phyloP scores from a whole-genome alignment of 2,329 filamentous ascomycete species.

The Neonectria coccinea region DNA sequence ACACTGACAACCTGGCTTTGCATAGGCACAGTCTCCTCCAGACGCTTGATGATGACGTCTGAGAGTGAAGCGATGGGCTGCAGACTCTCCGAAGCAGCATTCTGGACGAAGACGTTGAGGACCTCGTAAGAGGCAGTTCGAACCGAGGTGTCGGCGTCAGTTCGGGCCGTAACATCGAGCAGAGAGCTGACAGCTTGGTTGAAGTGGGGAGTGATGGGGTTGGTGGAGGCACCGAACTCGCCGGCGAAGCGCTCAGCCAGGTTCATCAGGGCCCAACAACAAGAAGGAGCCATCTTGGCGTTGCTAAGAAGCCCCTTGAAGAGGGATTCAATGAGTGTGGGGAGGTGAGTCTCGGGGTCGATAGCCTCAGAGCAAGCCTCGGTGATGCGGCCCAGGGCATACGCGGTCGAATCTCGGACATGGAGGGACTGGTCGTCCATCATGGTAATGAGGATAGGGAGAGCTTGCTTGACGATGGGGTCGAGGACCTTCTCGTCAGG shows the following conservation, averaged over 20 bases:
- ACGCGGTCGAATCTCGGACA: slow-evolving; percentile 95
- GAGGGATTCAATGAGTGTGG: slow-evolving; percentile 85
- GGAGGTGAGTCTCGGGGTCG: slow-evolving; percentile 84
- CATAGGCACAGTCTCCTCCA: slow-evolving; percentile 90
- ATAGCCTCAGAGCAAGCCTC: slow-evolving; percentile 93
- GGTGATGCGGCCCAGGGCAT: slow-evolving; percentile 94
- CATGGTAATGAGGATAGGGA: slow-evolving; percentile 88
- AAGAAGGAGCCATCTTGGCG: slow-evolving; percentile 96
- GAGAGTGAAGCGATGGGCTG: slow-evolving; percentile 83
- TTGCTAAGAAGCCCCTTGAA: slow-evolving; percentile 92
- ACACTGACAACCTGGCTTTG: slow-evolving; percentile 95
- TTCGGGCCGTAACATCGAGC: slow-evolving; percentile 84
- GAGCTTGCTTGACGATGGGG: slow-evolving; percentile 93
- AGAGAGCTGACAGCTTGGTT: slow-evolving; percentile 90
- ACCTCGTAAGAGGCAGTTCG: slow-evolving; percentile 98
- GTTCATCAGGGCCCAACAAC: slow-evolving; percentile 99
- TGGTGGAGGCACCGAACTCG: slow-evolving; percentile 80
- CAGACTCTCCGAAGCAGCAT: slow-evolving; percentile 88
- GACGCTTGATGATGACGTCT: slow-evolving; percentile 87
- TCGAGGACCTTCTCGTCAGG: slow-evolving; percentile 93
- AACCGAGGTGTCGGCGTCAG: slow-evolving; percentile 86
- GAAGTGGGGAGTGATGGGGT: slow-evolving; percentile 91
- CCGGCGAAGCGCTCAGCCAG: slow-evolving; percentile 94
- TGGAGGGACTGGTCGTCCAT: slow-evolving; percentile 93
- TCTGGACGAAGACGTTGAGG: slow-evolving; percentile 92